Base-by-base conservation (phyloP, 202 grass and related monocot species). In the Schoenoplectus triqueter region DNA sequence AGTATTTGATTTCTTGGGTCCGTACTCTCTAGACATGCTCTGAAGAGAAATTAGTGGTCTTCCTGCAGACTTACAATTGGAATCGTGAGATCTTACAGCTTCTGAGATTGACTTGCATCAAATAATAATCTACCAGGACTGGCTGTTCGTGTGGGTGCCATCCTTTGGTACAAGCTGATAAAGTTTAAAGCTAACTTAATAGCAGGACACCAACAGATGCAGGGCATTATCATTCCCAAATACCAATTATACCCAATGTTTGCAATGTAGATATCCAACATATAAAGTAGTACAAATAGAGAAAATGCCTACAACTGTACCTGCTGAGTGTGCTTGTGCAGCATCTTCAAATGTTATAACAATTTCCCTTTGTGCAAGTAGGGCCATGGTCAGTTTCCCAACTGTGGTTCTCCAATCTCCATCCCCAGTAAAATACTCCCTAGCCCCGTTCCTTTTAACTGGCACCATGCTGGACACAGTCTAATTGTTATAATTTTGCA, bases 91-190 rank as follows among this genome's bases (percentile, higher is more conserved):
- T 6, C 42, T 8, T 7, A 69, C 13, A 69, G 41, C 31, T 31
- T 31, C 66, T 69, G 15, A 70, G 13, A 66, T 70, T 8, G 3
- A 70, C 42, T 70, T 70, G 68, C 15, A 70, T 70, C 68, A 70
- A 46, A n/a, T 70, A 70, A 48, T 47, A 17, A 70, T 70, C 0
- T 47, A 47, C 21, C 41, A 14, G 31, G 31, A 31, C 31, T 31
- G 31, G 22, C 3, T n/a, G 18, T 66, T 39, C 3, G 8, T 64
- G 11, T 20, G 9, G 20, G 64, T 66, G 18, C 7, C 20, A 31
- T 31, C 7, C 21, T 31, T 31, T 66, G 64, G 19, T 10, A 3
- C 8, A 3, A 31, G 64, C 19, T 31, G 8, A 66, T 31, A 1
- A 66, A 31, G 1, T 66, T 66, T 31, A 18, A 10, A 31, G 7